Percentiles rank a stretch among this genome's conserved stretches.
Conservation (phyloP, 305 asterid genomes). For the Plantago rigida region DNA sequence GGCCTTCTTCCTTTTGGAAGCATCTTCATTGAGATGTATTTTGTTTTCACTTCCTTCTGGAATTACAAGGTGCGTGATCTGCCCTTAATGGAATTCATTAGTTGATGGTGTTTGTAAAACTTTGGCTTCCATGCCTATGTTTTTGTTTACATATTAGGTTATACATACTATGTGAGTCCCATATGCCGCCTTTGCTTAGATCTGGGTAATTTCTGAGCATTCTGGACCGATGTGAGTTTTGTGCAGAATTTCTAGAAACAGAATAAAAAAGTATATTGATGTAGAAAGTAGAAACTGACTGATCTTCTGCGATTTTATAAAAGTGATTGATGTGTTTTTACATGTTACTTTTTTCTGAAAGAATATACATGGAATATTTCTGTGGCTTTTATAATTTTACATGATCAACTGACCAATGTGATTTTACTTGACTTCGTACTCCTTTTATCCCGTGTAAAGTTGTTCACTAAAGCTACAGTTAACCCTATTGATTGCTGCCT, state of each 20-base stretch:
- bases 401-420: no score
- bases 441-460: not conserved
- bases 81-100: not conserved
- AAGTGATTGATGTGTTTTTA: no score
- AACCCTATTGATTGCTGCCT: not conserved
- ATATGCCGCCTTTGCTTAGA: no score
- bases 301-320: no score
- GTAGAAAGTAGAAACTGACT: not conserved
- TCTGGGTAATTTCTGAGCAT: not conserved
- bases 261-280: not conserved
- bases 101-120: not conserved
- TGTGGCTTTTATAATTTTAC: no score
- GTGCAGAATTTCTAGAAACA: slow-evolving; percentile 12
- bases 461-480: not conserved
- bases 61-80: slow-evolving; percentile 46
- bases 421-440: not conserved
- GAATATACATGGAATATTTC: no score
- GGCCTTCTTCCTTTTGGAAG: slow-evolving; percentile 66
- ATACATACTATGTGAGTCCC: not conserved
- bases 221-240: slow-evolving; percentile 11
- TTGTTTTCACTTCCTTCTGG: slow-evolving; percentile 69
- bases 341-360: no score
- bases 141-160: slow-evolving; percentile 1
- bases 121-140: not conserved
- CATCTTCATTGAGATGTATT: slow-evolving; percentile 61